Evolutionary conservation across 208 protist genomes (phyloP), one percentile per base, ranked within the genome.

Genomic region (Trypanosoma grayi): DNA sequence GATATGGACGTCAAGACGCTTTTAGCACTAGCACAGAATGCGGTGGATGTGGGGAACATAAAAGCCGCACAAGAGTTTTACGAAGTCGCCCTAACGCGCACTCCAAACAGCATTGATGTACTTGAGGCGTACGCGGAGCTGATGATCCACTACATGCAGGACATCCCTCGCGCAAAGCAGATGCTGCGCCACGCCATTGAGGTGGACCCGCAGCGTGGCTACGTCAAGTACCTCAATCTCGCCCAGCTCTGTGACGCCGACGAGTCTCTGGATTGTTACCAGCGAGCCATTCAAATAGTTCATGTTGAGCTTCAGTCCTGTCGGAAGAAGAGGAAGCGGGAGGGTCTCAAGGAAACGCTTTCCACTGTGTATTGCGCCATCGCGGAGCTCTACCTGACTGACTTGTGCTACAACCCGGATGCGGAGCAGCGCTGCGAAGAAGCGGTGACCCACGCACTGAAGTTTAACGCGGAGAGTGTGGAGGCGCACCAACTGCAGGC

Each of bases 101-200:
- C 55, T 10, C 89, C 92, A 20, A 93, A 94, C 74, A 86, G 89
- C 66, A 85, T 85, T 46, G 87, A 94, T 46, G 82, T 97, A 30
- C 57, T 97, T n/a, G 92, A 97, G 76, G 85, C 87, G 13, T 94
- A 95, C 52, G 92, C 87, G 47, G 89, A 97, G 57, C 78, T 95
- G 30, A 81, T 97, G 78, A 84, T 97, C n/a, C 85, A 94, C 68
- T 76, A 86, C 63, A 73, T 71, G 11, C 72, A 83, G 43, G 83
- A 94, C 56, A 52, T 83, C 20, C 52, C 68, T 18, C 76, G 83
- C 14, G 91, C 91, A 0, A 75, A 88, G 73, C 79, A 93, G 65
- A 79, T 95, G 70, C 78, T 97, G 25, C 75, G 72, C 3, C 83
- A 95, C 56, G 88, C 87, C 20, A 97, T 97, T 57, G 73, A 86